Evolutionary conservation across 2,329 filamentous ascomycete species (phyloP), one percentile per base, ranked within the genome.

Genomic region (Colletotrichum sp.): DNA sequence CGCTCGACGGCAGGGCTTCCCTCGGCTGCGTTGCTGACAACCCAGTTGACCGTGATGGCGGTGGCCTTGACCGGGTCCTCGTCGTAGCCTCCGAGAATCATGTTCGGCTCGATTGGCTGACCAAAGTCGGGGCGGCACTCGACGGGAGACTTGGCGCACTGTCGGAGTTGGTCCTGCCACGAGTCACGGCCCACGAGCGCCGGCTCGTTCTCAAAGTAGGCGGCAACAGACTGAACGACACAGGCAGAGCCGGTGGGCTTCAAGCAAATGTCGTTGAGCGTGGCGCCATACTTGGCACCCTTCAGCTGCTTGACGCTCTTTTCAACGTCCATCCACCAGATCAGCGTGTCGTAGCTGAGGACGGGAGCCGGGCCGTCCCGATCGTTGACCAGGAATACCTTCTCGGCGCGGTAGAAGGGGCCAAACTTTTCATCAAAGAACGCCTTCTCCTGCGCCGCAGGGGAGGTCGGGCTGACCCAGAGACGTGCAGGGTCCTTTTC

Each of bases 381-480:
- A 77, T 98, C 96, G 76, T 98, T 99, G 75, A 98, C 95, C 16
- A 99, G 83, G 82, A 99, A 99, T 1, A 93, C 91, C 84, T 99
- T 97, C 82, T 99, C 94, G 0, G 96, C 94, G 54, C 97, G 94
- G 84, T 97, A 99, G 80, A 99, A 99, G 0, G 96, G 95, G 0
- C 97, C 97, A 81, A 99, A 99, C 78, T 95, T 95, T 43, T 90
- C 83, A 81, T 99, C 97, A 77, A 98, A 99, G 81, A 97, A 99
- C 2, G 90, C 90, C 85, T 99, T 99, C 82, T 99, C 96, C 81
- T 95, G 90, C 0, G 97, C 97, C 24, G 97, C 96, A 63, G 92
- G 91, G 6, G 97, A 98, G 11, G 94, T 93, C 9, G 97, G 97
- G 78, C 96, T 96, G n/a, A 99, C 97, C 97, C 97, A 99, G 11